phyloP scores from a whole-genome alignment of 371 early-diverging fungal species.

The Mucor sp. region DNA sequence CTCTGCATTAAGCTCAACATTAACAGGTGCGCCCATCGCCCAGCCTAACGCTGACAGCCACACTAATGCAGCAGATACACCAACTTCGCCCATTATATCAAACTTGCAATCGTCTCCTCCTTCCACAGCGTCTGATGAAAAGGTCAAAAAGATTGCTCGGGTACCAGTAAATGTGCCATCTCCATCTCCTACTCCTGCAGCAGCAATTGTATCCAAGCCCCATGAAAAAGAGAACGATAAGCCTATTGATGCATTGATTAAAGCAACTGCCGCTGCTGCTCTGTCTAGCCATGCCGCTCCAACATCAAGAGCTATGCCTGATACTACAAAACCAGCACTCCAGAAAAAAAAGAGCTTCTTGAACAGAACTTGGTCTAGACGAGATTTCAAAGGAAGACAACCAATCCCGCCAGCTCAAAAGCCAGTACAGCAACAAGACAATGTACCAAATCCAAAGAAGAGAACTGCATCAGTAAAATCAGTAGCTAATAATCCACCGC shows the following conservation, averaged over 20 bases:
- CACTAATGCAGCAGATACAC: not conserved
- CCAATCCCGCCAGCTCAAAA: not conserved
- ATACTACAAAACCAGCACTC: not conserved
- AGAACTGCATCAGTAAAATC: not conserved
- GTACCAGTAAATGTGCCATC: not conserved
- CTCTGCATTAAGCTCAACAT: not conserved
- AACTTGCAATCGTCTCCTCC: not conserved
- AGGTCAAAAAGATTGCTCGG: slow-evolving; percentile 4
- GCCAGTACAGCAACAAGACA: not conserved
- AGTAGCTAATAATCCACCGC: not conserved
- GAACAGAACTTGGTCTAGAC: not conserved
- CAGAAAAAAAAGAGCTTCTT: slow-evolving; percentile 1
- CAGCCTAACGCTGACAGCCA: not conserved
- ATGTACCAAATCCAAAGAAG: not conserved
- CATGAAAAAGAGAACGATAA: not conserved
- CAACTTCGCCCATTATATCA: not conserved
- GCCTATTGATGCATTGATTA: not conserved
- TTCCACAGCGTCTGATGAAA: not conserved
- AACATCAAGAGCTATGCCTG: not conserved
- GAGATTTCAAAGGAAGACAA: not conserved
- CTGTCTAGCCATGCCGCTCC: not conserved
- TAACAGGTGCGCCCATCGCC: not conserved
- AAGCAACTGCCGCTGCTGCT: not conserved
- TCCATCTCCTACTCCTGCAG: not conserved
- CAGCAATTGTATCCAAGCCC: not conserved